Conservation (phyloP, 169 alveolate genomes). For the Eimeria necatrix region DNA sequence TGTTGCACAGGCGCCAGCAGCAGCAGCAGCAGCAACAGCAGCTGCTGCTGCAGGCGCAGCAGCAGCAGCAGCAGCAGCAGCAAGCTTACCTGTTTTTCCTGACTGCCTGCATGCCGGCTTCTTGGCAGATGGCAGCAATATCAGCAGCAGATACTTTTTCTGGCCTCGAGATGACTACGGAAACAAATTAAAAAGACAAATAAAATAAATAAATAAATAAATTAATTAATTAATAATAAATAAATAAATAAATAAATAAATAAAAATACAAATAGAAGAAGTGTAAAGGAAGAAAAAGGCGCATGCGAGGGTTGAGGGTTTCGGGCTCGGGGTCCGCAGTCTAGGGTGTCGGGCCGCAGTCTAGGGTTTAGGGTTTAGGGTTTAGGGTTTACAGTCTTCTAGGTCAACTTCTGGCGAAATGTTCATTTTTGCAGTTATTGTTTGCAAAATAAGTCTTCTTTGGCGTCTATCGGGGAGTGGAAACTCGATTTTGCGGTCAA, state of each 20-base stretch:
- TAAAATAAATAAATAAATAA: too few species aligned
- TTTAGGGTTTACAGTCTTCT: constrained; percentile 92
- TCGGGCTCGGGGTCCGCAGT: neutral
- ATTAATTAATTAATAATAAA: neutral
- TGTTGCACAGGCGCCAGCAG: constrained; percentile 17
- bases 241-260: neutral
- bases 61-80: constrained; percentile 28
- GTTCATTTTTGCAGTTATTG: constrained; percentile 98
- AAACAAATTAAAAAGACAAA: too few species aligned
- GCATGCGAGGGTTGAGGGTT: neutral
- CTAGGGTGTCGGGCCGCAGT: too few species aligned
- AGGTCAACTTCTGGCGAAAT: constrained; percentile 98
- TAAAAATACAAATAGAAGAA: neutral
- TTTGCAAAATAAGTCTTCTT: constrained; percentile 94
- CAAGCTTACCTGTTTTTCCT: neutral
- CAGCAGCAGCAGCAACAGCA: constrained; percentile 54
- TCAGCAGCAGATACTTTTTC: neutral
- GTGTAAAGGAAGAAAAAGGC: neutral
- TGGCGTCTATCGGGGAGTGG: constrained; percentile 98
- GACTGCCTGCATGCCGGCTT: neutral
- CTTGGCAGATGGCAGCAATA: neutral
- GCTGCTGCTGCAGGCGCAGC: constrained; percentile 53
- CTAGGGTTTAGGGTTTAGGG: constrained; percentile 28
- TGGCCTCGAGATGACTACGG: too few species aligned
- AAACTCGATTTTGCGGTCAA: constrained; percentile 98